A percentile compares a stretch with the other conserved stretches of the same genome.
Conservation (phyloP, 306 rosid species). For the Prunus mongolica region DNA sequence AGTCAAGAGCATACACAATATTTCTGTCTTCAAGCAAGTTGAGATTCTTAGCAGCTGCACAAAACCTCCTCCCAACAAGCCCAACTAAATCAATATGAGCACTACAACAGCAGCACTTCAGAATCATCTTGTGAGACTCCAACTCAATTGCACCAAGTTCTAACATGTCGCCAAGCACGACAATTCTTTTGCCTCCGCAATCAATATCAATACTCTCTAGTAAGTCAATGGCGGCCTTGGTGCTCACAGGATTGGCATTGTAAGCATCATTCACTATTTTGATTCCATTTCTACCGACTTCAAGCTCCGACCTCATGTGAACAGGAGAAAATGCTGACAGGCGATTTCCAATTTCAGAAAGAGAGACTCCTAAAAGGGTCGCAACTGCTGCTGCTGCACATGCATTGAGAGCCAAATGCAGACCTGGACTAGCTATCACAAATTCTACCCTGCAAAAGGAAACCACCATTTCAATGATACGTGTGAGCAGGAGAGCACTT, state of each 20-base stretch:
- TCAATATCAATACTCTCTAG: slow-evolving; percentile 15
- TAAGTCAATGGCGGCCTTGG: slow-evolving; percentile 23
- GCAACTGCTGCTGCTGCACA: slow-evolving; percentile 38
- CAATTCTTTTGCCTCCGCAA: slow-evolving; percentile 21
- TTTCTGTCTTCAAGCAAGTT: slow-evolving; percentile 4
- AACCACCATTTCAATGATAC: background rate
- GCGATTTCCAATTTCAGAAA: slow-evolving; percentile 11
- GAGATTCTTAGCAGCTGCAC: slow-evolving; percentile 19
- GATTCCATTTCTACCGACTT: slow-evolving; percentile 21
- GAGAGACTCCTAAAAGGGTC: slow-evolving; percentile 25
- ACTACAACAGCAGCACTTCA: slow-evolving; percentile 14
- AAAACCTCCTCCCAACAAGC: slow-evolving; percentile 23
- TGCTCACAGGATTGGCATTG: slow-evolving; percentile 31
- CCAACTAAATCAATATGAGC: slow-evolving; percentile 19
- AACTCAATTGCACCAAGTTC: slow-evolving; percentile 26
- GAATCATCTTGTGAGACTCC: slow-evolving; percentile 23
- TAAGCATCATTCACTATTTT: slow-evolving; percentile 24
- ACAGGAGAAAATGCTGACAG: slow-evolving; percentile 24
- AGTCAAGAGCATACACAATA: slow-evolving; percentile 1
- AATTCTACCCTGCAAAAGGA: slow-evolving; percentile 20
- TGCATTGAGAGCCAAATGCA: slow-evolving; percentile 27
- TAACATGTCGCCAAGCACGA: slow-evolving; percentile 34
- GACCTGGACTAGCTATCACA: slow-evolving; percentile 26
- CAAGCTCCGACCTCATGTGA: slow-evolving; percentile 24
- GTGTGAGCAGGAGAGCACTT: background rate